Percentiles rank a stretch among this genome's conserved stretches.
phyloP scores from a whole-genome alignment of 208 protist species.

The Crithidia brevicula region DNA sequence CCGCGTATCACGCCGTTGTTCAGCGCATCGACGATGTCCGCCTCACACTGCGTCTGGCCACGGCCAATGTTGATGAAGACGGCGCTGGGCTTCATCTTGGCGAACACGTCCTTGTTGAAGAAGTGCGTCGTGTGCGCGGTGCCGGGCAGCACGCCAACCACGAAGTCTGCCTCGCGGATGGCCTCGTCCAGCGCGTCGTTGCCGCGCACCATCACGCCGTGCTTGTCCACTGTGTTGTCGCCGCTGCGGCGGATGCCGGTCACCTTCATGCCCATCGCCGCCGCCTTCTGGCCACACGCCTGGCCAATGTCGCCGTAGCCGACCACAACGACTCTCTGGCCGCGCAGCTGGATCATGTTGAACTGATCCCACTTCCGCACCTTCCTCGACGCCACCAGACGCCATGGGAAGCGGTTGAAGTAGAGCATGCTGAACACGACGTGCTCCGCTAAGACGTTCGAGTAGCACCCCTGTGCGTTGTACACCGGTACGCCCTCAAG shows the following conservation, averaged over 20 bases:
- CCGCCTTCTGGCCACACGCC: slow-evolving; percentile 44
- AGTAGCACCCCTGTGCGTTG: slow-evolving; percentile 80
- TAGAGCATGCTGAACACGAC: slow-evolving; percentile 79
- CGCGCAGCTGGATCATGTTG: slow-evolving; percentile 56
- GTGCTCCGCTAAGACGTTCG: slow-evolving; percentile 76
- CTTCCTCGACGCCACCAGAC: slow-evolving; percentile 46
- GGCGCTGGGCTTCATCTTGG: slow-evolving; percentile 77
- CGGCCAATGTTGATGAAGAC: slow-evolving; percentile 91
- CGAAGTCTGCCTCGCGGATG: slow-evolving; percentile 79
- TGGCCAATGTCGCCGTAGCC: slow-evolving; percentile 88
- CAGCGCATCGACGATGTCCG: slow-evolving; percentile 68
- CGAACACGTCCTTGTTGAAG: slow-evolving; percentile 80
- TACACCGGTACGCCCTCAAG: slow-evolving; percentile 60
- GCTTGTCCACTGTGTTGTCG: slow-evolving; percentile 44
- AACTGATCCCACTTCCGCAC: slow-evolving; percentile 80
- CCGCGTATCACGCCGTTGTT: slow-evolving; percentile 60
- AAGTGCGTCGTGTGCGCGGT: slow-evolving; percentile 69
- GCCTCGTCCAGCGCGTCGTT: slow-evolving; percentile 54
- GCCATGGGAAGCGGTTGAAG: slow-evolving; percentile 86
- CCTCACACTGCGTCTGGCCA: slow-evolving; percentile 70
- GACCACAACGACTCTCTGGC: slow-evolving; percentile 74
- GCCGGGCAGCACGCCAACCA: slow-evolving; percentile 83
- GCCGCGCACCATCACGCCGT: slow-evolving; percentile 57
- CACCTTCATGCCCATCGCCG: slow-evolving; percentile 73
- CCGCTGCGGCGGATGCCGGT: slow-evolving; percentile 67